Percentiles rank a stretch among this genome's conserved stretches.
These are phyloP conservation scores for Mrakia hoshinonis DNA, from an alignment of 768 basidiomycete genomes.

Conservation along the genomic window DNA sequence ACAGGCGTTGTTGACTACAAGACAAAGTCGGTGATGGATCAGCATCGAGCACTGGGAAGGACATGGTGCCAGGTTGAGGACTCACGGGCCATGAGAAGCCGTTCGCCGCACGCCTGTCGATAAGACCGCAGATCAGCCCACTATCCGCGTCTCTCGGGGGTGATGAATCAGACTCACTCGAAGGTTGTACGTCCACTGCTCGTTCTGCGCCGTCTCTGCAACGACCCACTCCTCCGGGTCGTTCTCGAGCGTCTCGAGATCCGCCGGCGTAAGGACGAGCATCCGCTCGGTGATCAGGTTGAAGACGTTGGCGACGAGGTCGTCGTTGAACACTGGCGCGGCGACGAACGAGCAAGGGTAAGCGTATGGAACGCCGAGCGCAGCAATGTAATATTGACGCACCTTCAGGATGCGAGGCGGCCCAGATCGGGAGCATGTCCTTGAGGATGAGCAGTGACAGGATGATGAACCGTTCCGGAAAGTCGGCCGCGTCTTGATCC, in stretches of 20 bases:
- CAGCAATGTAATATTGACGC: not conserved
- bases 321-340: slow-evolving; percentile 3
- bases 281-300: slow-evolving; percentile 8
- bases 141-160: not conserved
- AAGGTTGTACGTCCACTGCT: slow-evolving; percentile 29
- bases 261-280: slow-evolving; percentile 2
- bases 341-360: not conserved
- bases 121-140: not conserved
- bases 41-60: no score
- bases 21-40: no score
- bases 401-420: slow-evolving; percentile 4
- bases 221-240: slow-evolving; percentile 28
- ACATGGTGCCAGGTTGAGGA: not conserved
- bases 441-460: slow-evolving; percentile 15
- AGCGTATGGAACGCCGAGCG: not conserved
- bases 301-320: slow-evolving; percentile 22
- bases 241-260: slow-evolving; percentile 19
- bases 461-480: slow-evolving; percentile 11
- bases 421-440: slow-evolving; percentile 23
- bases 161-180: slow-evolving; percentile 3
- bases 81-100: slow-evolving; percentile 22
- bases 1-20: slow-evolving; percentile 21
- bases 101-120: slow-evolving; percentile 25
- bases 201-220: slow-evolving; percentile 12
- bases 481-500: slow-evolving; percentile 9